Evolutionary conservation across 306 rosid genomes (phyloP).

Genomic region (Castanospermum australe): DNA sequence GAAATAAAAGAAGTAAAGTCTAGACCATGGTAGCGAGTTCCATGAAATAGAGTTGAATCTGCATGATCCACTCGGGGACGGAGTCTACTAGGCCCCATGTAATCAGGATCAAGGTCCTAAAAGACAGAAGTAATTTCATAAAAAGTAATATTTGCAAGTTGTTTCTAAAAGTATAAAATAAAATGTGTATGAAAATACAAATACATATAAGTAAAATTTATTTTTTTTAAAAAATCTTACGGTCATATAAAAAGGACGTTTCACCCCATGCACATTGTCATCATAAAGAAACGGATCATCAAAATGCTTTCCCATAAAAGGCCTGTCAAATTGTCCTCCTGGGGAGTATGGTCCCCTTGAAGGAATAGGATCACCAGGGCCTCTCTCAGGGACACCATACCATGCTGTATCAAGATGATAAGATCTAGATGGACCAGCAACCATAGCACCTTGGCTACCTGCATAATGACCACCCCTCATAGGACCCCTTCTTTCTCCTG

Average conservation of each 20-base stretch:
- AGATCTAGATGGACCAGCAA: constrained; percentile 54
- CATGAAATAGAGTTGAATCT: constrained; percentile 51
- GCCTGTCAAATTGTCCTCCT: constrained; percentile 47
- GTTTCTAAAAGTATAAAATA: not conserved
- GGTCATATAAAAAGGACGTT: constrained; percentile 69
- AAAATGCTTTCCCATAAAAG: constrained; percentile 50
- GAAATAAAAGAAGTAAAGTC: not conserved
- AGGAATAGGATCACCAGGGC: constrained; percentile 49
- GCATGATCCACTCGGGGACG: constrained; percentile 70
- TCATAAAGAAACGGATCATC: constrained; percentile 55
- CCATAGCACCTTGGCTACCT: constrained; percentile 39
- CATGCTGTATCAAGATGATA: constrained; percentile 53
- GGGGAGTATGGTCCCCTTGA: constrained; percentile 61
- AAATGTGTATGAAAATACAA: not conserved
- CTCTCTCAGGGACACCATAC: constrained; percentile 53
- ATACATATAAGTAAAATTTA: not conserved
- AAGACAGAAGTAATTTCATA: constrained; percentile 21
- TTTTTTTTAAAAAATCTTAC: constrained; percentile 42
- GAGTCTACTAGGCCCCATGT: constrained; percentile 55
- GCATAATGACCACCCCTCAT: constrained; percentile 49
- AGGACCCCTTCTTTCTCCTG: constrained; percentile 57
- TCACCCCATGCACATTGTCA: constrained; percentile 55
- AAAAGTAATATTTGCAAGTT: not conserved
- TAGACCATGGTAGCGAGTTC: constrained; percentile 53
- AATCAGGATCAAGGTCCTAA: constrained; percentile 71